Percentiles rank a stretch among this genome's conserved stretches.
These are phyloP conservation scores for Fusarium camptoceras DNA, from an alignment of 2,329 filamentous ascomycete genomes.

Conservation along the genomic window DNA sequence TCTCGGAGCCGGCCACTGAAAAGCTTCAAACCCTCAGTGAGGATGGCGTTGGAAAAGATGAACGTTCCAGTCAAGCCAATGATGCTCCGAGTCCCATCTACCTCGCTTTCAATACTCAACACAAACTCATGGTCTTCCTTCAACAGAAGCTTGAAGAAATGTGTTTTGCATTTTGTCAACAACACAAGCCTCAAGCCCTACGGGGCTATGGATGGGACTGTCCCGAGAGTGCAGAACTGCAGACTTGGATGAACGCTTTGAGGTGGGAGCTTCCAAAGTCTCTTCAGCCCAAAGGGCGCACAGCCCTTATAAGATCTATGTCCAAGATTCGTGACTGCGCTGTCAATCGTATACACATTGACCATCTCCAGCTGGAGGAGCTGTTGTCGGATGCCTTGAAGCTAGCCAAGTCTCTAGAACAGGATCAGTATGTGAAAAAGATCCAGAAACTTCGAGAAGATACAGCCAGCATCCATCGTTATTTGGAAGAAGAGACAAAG, in stretches of 20 bases:
- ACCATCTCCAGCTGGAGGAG: rapidly evolving
- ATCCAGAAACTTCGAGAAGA: rapidly evolving
- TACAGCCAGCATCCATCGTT: rapidly evolving
- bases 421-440: rapidly evolving
- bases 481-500: background rate
- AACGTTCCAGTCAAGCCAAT: rapidly evolving
- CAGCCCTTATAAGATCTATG: rapidly evolving
- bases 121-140: background rate
- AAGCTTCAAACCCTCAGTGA: background rate
- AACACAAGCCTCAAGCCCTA: background rate
- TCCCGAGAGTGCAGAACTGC: background rate
- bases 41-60: background rate
- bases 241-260: background rate
- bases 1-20: rapidly evolving
- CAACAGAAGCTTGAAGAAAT: background rate
- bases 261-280: rapidly evolving
- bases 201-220: background rate
- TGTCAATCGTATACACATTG: background rate
- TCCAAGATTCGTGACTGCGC: background rate
- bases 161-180: background rate
- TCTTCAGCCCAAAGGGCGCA: rapidly evolving
- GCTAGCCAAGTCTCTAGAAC: rapidly evolving
- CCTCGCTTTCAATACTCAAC: background rate
- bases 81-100: background rate
- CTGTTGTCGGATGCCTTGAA: background rate